Evolutionary conservation across 306 rosid genomes (phyloP).

Genomic region (Rosa persica): DNA sequence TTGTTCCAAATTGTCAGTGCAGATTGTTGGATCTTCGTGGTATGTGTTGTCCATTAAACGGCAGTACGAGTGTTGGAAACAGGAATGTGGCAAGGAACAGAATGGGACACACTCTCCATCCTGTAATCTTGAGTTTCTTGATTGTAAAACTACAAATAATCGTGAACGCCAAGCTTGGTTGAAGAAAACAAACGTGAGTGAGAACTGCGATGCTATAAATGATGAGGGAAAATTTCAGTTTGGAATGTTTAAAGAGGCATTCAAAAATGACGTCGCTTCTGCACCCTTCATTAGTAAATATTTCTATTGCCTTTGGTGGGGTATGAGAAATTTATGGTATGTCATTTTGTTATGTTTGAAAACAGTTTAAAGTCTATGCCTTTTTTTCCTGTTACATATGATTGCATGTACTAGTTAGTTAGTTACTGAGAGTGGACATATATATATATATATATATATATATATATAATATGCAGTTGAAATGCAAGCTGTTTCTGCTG

Average conservation of each 20-base stretch:
- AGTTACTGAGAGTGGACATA: neutral
- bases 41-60: conserved; percentile 77
- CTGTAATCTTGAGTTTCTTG: conserved; percentile 54
- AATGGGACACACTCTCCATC: conserved; percentile 75
- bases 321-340: conserved; percentile 74
- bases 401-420: no score
- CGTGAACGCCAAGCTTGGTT: conserved; percentile 59
- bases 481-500: neutral
- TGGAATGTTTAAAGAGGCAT: conserved; percentile 85
- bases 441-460: no score
- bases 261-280: conserved; percentile 61
- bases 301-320: conserved; percentile 97
- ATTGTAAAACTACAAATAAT: conserved; percentile 31
- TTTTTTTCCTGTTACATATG: neutral
- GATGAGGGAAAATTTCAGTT: conserved; percentile 48
- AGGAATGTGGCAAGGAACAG: conserved; percentile 48
- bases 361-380: neutral
- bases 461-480: neutral
- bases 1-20: conserved; percentile 45
- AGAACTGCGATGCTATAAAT: conserved; percentile 54
- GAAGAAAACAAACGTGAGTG: conserved; percentile 37
- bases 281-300: conserved; percentile 54
- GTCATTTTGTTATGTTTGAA: neutral
- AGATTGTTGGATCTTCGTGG: conserved; percentile 85
- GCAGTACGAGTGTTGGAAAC: conserved; percentile 71